Base-by-base conservation (phyloP, 2,329 filamentous ascomycete genomes). In the Rutstroemia sp. region DNA sequence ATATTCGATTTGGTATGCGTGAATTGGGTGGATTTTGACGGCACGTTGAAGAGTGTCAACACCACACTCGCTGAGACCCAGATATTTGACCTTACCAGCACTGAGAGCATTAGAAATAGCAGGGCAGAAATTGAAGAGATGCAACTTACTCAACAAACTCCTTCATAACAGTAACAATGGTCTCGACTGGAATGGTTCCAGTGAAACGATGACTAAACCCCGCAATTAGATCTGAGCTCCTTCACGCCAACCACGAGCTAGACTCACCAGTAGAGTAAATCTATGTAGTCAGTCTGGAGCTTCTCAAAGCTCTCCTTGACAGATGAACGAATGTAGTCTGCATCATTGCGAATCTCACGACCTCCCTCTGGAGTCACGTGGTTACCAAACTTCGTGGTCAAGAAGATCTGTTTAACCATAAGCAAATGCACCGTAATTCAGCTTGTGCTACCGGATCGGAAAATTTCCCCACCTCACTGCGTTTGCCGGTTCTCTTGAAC, bases 1-100 rank as follows among this genome's bases (percentile, higher is more conserved):
- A 68, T 79, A 80, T 62, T 82, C 78, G 46, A 80, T 70, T 65
- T 82, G 78, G 8, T 78, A 69, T 1, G 77, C 76, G 4, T 74
- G 65, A 59, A 82, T 72, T 40, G 74, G 77, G 51, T 72, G 71
- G 16, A 82, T 65, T 42, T 74, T 73, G 61, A 70, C 66, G 9
- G 76, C 79, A 7, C 79, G 75, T n/a, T 77, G 75, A 39, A 83
- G 70, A 0, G 78, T 77, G 4, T 69, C 65, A 2, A 76, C 74
- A 7, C 73, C 73, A 57, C 75, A 71, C 61, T 81, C 78, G 3
- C 73, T 79, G 5, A 84, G 63, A n/a, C 81, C 81, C 8, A 84
- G 68, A 65, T 80, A 70, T 54, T 75, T 76, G 66, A 83, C 78
- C 65, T 81, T 81, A 57, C 79, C 79, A 60, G 78, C 75, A 5